phyloP scores from a whole-genome alignment of 2,329 filamentous ascomycete genomes.

The Pseudomassariella vexata region DNA sequence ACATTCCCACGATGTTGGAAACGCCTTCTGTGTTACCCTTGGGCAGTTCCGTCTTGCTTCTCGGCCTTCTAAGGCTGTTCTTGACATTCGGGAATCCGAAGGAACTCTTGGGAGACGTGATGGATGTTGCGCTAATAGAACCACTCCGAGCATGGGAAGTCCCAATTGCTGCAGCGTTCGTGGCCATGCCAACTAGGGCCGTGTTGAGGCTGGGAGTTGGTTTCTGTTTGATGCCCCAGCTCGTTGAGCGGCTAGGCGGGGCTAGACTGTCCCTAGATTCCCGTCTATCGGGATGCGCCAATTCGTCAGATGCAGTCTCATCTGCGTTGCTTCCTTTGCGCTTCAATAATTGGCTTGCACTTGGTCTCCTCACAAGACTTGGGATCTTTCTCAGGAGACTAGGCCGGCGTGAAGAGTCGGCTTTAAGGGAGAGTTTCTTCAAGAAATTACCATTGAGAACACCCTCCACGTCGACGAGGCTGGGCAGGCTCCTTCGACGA shows the following conservation, averaged over 20 bases:
- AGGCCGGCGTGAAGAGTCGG: slow-evolving; percentile 37
- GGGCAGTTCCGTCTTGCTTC: slow-evolving; percentile 49
- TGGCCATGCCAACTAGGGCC: slow-evolving; percentile 49
- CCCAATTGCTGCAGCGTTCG: slow-evolving; percentile 49
- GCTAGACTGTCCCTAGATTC: slow-evolving; percentile 44
- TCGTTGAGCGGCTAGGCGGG: slow-evolving; percentile 44
- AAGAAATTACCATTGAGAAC: slow-evolving; percentile 55
- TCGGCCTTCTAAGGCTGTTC: slow-evolving; percentile 45
- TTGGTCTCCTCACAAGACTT: slow-evolving; percentile 44
- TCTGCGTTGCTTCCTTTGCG: slow-evolving; percentile 17
- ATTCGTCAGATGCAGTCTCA: slow-evolving; percentile 4
- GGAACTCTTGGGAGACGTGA: slow-evolving; percentile 48
- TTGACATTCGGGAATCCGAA: slow-evolving; percentile 32
- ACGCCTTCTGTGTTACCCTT: slow-evolving; percentile 31
- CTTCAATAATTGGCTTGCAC: slow-evolving; percentile 30
- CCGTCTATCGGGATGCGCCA: slow-evolving; percentile 20
- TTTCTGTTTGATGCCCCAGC: slow-evolving; percentile 44
- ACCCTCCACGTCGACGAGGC: slow-evolving; percentile 51
- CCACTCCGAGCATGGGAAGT: slow-evolving; percentile 51
- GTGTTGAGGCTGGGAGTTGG: slow-evolving; percentile 53
- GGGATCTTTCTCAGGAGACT: slow-evolving; percentile 49
- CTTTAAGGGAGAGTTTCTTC: slow-evolving; percentile 54
- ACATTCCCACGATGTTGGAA: slow-evolving; percentile 42
- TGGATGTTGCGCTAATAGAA: slow-evolving; percentile 51
- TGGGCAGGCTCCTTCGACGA: slow-evolving; percentile 58